A percentile compares a stretch with the other conserved stretches of the same genome.
Evolutionary conservation across 352 stramenopile species (phyloP).

Genomic region (Phytophthora tubulina): DNA sequence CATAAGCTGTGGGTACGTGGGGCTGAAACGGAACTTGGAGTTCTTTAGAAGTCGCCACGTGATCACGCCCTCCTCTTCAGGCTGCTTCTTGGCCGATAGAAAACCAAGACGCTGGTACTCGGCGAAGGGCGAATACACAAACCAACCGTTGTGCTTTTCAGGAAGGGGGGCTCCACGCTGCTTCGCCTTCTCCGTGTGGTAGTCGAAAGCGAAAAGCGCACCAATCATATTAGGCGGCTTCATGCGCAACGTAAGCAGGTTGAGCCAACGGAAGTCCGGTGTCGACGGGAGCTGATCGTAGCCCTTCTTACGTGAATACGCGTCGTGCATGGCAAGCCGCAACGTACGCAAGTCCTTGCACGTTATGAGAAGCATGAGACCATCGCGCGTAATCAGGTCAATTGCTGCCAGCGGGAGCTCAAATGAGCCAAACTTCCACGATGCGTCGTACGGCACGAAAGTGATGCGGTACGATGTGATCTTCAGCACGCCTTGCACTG

Average conservation of each 20-base stretch:
- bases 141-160: constrained; percentile 83
- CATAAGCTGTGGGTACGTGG: constrained; percentile 96
- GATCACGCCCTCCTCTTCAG: constrained; percentile 48
- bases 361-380: constrained; percentile 81
- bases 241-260: constrained; percentile 82
- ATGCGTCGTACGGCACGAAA: constrained; percentile 87
- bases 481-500: constrained; percentile 86
- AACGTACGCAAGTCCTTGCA: constrained; percentile 87
- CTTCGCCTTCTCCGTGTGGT: constrained; percentile 75
- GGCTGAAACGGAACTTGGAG: constrained; percentile 92
- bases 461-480: constrained; percentile 88
- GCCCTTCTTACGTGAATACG: constrained; percentile 84
- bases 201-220: constrained; percentile 86
- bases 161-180: constrained; percentile 36
- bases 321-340: constrained; percentile 87
- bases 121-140: constrained; percentile 81
- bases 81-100: constrained; percentile 55
- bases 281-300: constrained; percentile 83
- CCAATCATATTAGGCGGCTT: constrained; percentile 81
- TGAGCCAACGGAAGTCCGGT: constrained; percentile 82
- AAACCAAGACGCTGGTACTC: constrained; percentile 90
- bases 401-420: constrained; percentile 83
- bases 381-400: constrained; percentile 80
- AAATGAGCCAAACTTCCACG: constrained; percentile 88
- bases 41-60: constrained; percentile 91